Evolutionary conservation across 208 protist species (phyloP), one percentile per base, ranked within the genome.

Genomic region (Trypanosoma scelopori): DNA sequence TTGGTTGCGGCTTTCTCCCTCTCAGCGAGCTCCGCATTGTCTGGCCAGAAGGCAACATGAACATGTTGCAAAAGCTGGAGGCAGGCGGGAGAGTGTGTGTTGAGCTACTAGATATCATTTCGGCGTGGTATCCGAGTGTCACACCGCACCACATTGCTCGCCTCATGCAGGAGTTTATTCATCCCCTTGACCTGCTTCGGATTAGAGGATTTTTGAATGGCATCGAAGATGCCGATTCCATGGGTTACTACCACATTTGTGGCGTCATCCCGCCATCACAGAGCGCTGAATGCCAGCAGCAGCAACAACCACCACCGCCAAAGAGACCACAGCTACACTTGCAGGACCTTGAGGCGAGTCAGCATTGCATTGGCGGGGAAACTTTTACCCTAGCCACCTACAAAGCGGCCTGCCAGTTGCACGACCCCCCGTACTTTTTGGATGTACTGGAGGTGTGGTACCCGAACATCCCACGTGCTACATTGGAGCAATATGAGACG

Each of bases 371-470:
- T 23, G 73, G 66, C 16, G 68, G 67, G 12, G 73, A 79, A 47
- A 60, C 69, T 42, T 76, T 79, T 48, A 71, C 55, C 12, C 16
- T 53, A 0, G 53, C 50, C 13, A 53, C 48, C 27, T 79, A 71
- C 25, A 20, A 41, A 7, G 43, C 47, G 28, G 73, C 73, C 18
- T 37, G 45, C 15, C 45, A 55, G 30, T 35, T 76, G 32, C 55
- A 57, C 42, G 69, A 79, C 45, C 68, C 73, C n/a, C 73, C 73
- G 20, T 15, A 63, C 23, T 70, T 79, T 32, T 18, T 75, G 15
- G 68, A 79, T 56, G 28, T 76, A 18, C 53, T 79, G 27, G 73
- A 71, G 52, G 61, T 63, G 35, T 76, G 55, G 49, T 74, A 79
- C 50, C 73, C 73, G 11, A 76, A 79, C 48, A 55, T 66, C 27